These are phyloP conservation scores for Ascochyta viciae-villosae DNA, from an alignment of 2,329 filamentous ascomycete genomes.

Conservation along the genomic window DNA sequence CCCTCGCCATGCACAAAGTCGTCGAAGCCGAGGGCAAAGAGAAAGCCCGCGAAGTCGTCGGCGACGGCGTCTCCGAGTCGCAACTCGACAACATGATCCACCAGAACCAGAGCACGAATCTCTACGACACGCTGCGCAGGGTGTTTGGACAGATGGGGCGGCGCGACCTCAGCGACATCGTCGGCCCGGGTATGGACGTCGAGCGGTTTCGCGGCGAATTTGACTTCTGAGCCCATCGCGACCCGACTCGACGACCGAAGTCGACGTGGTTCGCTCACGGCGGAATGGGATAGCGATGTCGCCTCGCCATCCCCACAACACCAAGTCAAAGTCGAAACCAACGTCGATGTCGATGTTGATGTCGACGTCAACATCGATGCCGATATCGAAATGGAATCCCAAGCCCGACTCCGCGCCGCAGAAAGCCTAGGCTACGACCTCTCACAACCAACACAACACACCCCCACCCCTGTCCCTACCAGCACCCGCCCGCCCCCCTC, in stretches of 20 bases:
- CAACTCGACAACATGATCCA: conserved; percentile 86
- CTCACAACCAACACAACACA: neutral
- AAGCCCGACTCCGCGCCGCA: neutral
- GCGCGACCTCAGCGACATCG: conserved; percentile 84
- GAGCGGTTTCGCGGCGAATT: conserved; percentile 88
- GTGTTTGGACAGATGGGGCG: conserved; percentile 98
- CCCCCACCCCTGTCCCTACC: too few species aligned
- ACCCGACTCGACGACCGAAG: neutral
- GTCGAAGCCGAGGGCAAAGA: conserved; percentile 86
- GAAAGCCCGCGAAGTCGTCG: conserved; percentile 81
- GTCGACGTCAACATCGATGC: neutral
- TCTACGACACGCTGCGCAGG: conserved; percentile 90
- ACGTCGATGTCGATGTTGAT: neutral
- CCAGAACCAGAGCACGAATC: conserved; percentile 95
- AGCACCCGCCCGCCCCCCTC: too few species aligned
- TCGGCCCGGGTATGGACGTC: conserved; percentile 88
- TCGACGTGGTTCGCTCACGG: conserved; percentile 2
- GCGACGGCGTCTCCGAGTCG: conserved; percentile 66
- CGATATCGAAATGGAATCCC: neutral
- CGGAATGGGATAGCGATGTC: conserved; percentile 1
- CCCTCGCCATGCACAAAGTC: conserved; percentile 93
- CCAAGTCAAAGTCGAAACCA: neutral
- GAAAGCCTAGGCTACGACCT: neutral
- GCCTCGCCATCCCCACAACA: too few species aligned
- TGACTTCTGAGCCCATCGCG: conserved; percentile 69